Evolutionary conservation across 225 moss, liverwort and hornwort genomes (phyloP).

Genomic region (Pseudoscleropodium purum): DNA sequence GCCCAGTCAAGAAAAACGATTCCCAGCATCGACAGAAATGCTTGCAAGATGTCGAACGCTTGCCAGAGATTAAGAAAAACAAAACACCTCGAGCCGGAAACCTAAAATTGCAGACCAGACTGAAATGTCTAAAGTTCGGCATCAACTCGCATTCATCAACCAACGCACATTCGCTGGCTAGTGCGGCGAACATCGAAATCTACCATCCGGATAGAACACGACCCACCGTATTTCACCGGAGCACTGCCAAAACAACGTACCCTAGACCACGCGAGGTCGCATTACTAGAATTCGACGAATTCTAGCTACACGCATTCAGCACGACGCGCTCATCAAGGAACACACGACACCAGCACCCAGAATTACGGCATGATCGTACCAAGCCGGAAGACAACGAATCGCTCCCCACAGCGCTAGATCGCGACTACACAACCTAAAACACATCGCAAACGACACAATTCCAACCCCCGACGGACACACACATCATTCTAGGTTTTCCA

Average conservation of each 20-base stretch:
- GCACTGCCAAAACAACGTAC: no score
- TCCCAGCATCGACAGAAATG: background rate
- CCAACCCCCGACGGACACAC: background rate
- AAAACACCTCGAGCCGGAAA: background rate
- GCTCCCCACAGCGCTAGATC: background rate
- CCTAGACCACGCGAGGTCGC: background rate
- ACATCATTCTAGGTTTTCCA: background rate
- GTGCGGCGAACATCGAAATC: no score
- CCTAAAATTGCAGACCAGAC: background rate
- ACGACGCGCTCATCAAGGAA: background rate
- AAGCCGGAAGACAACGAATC: no score
- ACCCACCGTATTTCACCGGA: background rate
- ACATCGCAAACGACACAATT: background rate
- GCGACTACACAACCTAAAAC: no score
- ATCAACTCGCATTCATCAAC: background rate
- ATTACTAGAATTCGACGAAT: background rate
- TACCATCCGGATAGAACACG: background rate
- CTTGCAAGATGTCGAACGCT: background rate
- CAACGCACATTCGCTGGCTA: background rate
- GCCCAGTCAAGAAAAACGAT: background rate
- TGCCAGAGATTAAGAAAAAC: background rate
- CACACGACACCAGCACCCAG: background rate
- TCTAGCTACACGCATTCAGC: background rate
- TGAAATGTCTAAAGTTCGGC: rapidly evolving
- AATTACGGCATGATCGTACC: background rate